Base-by-base conservation (phyloP, 1,284 basidiomycete species). In the Cystobasidium sp. region DNA sequence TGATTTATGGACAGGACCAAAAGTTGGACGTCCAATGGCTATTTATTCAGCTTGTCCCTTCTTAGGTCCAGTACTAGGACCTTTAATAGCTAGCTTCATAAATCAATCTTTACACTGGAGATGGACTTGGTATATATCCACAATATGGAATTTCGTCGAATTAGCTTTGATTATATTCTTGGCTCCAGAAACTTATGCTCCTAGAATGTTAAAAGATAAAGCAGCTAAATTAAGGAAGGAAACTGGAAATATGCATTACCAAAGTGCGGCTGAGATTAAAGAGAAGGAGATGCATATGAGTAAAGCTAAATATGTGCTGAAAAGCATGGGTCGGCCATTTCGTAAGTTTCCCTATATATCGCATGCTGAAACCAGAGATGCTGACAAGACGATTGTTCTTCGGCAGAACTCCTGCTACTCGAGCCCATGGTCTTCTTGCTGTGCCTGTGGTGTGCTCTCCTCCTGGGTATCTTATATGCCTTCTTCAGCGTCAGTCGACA, bases 401-500 rank as follows among this genome's bases (percentile, higher is more conserved):
- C 77, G 41, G 63, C 84, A 89, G 0, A 91, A 79, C 84, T 93
- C 3, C 81, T 92, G 3, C 52, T 87, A 0, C 87, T 85, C 52
- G 91, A 94, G 77, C 85, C 87, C 24, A 93, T 94, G 91, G 89
- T 89, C 0, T 84, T 92, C 2, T 82, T 90, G 6, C 84, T 93
- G 80, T 87, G 86, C 79, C 82, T 84, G 64, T 90, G 86, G 85
- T 85, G 83, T 64, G 85, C 90, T 0, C 82, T 91, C 16, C 83
- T 92, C 24, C 87, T 93, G 8, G 91, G 90, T 0, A 87, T 93
- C 61, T 84, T 92, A 0, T 93, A 93, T 81, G 82, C 90, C 22
- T 83, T 91, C 46, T 87, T 92, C 14, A 90, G 90, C 0, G 87
- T 68, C 8, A 68, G 66, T 39, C 43, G 4, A 24, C 24, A n/a